Percentiles rank a stretch among this genome's conserved stretches.
Conservation (phyloP, 1,284 basidiomycete genomes). For the Melanopsichium pennsylvanicum region DNA sequence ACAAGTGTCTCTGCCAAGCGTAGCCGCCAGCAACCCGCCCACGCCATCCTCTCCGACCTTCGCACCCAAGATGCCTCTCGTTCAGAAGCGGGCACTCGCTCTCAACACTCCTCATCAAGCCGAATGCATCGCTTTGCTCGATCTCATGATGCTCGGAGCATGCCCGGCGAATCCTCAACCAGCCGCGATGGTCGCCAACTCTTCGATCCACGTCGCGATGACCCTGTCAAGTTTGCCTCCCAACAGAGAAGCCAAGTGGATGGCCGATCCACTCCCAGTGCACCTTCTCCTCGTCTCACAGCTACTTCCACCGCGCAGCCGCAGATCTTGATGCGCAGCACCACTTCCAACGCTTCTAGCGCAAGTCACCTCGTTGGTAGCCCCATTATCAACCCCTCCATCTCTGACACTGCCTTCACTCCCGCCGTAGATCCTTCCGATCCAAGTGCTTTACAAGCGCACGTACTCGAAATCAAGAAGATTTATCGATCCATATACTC, state of each 20-base stretch:
- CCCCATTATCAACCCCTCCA: slow-evolving; percentile 21
- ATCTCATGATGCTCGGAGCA: slow-evolving; percentile 31
- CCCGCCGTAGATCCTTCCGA: slow-evolving; percentile 19
- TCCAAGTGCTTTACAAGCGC: slow-evolving; percentile 28
- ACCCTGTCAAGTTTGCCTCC: slow-evolving; percentile 72
- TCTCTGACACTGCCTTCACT: slow-evolving; percentile 19
- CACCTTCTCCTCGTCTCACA: slow-evolving; percentile 14
- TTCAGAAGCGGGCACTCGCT: slow-evolving; percentile 22
- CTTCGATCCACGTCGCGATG: slow-evolving; percentile 83
- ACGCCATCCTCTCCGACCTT: slow-evolving; percentile 22
- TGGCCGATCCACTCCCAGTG: slow-evolving; percentile 8
- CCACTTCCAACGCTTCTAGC: slow-evolving; percentile 22
- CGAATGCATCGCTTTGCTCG: slow-evolving; percentile 32
- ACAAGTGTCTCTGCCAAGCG: slow-evolving; percentile 14
- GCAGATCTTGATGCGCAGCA: slow-evolving; percentile 29
- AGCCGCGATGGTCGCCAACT: slow-evolving; percentile 66
- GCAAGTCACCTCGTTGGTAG: slow-evolving; percentile 18
- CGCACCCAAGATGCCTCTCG: slow-evolving; percentile 18
- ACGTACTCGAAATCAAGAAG: slow-evolving; percentile 78
- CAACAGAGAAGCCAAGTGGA: slow-evolving; percentile 33
- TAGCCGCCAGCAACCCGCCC: slow-evolving; percentile 24
- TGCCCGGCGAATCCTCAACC: slow-evolving; percentile 19
- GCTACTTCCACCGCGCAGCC: slow-evolving; percentile 13
- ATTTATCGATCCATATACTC: slow-evolving; percentile 78
- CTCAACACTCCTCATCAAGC: slow-evolving; percentile 19